Evolutionary conservation across 1,139 yeast genomes (phyloP).

Genomic region (Starmera stellimalicola): DNA sequence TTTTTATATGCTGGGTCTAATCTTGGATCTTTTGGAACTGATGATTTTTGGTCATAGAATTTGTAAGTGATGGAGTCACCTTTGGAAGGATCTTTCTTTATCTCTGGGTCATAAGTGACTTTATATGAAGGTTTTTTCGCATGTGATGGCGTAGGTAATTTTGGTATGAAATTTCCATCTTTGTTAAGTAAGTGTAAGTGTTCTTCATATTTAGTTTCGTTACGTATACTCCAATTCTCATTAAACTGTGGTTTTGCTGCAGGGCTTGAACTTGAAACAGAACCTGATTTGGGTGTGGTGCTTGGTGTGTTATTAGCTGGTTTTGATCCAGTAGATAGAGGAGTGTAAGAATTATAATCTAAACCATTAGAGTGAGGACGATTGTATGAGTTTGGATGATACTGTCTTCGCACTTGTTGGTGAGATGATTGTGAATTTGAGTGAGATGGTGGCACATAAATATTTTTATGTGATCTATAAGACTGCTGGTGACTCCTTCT

Average conservation of each 20-base stretch:
- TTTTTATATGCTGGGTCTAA: slow-evolving; percentile 6
- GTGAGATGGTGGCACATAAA: neutral
- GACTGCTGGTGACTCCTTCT: neutral
- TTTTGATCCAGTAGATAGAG: too few relatives aligned
- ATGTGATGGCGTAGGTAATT: slow-evolving; percentile 4
- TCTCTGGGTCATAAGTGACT: slow-evolving; percentile 54
- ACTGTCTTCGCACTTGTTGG: neutral
- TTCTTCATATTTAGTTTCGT: neutral
- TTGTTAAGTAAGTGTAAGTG: slow-evolving; percentile 7
- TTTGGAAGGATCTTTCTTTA: slow-evolving; percentile 28
- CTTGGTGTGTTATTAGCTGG: too few relatives aligned
- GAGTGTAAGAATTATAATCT: neutral
- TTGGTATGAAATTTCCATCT: slow-evolving; percentile 5
- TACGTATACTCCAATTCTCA: slow-evolving; percentile 1
- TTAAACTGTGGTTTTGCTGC: too few relatives aligned
- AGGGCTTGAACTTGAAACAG: too few relatives aligned
- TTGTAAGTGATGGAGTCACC: slow-evolving; percentile 31
- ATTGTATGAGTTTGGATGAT: too few relatives aligned
- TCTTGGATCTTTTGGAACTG: slow-evolving; percentile 32
- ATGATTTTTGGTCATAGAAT: slow-evolving; percentile 27
- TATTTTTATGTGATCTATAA: neutral
- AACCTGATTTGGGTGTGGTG: too few relatives aligned
- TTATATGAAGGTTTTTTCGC: slow-evolving; percentile 23
- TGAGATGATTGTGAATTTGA: too few relatives aligned
- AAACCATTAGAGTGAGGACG: neutral